Conservation (phyloP, 2,329 filamentous ascomycete genomes). For the Teratosphaeria epicoccoides region DNA sequence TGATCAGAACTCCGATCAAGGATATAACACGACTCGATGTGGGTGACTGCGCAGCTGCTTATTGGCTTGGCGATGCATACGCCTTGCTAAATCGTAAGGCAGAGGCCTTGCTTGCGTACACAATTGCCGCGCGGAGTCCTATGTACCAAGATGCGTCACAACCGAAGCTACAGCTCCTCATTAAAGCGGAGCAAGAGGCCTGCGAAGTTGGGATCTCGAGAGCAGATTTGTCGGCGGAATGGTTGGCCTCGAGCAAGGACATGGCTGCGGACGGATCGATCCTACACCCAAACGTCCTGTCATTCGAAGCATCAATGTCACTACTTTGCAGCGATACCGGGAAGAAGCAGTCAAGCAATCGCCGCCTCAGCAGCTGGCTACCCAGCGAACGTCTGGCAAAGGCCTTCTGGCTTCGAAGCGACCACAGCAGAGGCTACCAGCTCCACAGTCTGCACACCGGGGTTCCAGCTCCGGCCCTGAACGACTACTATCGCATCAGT, state of each 20-base stretch:
- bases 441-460: slow-evolving; percentile 2
- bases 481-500: not conserved
- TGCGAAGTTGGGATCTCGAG: slow-evolving; percentile 3
- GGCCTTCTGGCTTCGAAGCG: not conserved
- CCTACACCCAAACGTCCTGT: slow-evolving; percentile 4
- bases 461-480: not conserved
- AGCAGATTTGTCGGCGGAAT: slow-evolving; percentile 4
- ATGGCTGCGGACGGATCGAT: slow-evolving; percentile 1
- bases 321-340: not conserved
- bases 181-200: slow-evolving; percentile 6
- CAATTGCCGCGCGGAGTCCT: slow-evolving; percentile 10
- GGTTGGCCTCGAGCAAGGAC: slow-evolving; percentile 1
- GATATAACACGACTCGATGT: slow-evolving; percentile 10
- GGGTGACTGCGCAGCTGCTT: slow-evolving; percentile 18
- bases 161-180: slow-evolving; percentile 3
- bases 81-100: slow-evolving; percentile 11
- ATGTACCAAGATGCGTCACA: slow-evolving; percentile 2
- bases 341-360: not conserved
- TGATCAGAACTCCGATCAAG: slow-evolving; percentile 10
- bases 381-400: not conserved
- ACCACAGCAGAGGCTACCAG: not conserved
- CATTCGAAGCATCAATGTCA: not conserved
- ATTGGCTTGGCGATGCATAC: slow-evolving; percentile 18
- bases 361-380: not conserved
- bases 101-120: slow-evolving; percentile 17